Evolutionary conservation across 305 asterid genomes (phyloP), one percentile per base, ranked within the genome.

Genomic region (Solanum hybrid): DNA sequence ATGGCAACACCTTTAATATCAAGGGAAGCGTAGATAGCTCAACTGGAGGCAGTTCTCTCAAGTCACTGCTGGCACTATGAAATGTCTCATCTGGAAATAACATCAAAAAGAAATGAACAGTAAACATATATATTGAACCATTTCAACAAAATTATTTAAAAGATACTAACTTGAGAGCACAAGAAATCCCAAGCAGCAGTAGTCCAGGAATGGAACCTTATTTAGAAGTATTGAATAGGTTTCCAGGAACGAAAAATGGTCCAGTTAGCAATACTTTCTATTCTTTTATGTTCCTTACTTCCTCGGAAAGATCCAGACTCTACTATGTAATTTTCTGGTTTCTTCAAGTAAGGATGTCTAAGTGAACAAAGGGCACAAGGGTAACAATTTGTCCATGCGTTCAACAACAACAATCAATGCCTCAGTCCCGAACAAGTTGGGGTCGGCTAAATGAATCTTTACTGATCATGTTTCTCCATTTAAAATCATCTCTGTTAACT

Each of bases 1-100:
- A 89, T 57, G 75, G 83, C 32, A 85, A 92, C 90, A 97, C 99
- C 99, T 97, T 97, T 39, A 97, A 98, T 92, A 97, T 95, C 95
- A 92, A 91, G 81, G 98, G 98, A 86, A 97, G 97, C 61, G 97
- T 92, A 78, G 99, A 93, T 88, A 97, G 91, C 92, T 96, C 99
- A 90, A 97, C 98, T 65, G 97, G 94, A 85, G 99, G 99, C 94
- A 97, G 94, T 95, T 97, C 98, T 93, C 96, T 93, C 93, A 97
- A 89, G 92, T 97, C 98, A 91, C 91, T 95, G 90, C 91, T 94
- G 92, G 94, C 92, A 89, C 91, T 96, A 92, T 95, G 94, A 93
- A 93, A 97, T 70, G 96, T 90, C 79, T 95, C 99, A 91, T 93
- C 99, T 97, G 95, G 89, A 93, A 83, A 84, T 92, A 79, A 45